A percentile compares a stretch with the other conserved stretches of the same genome.
Evolutionary conservation across 768 basidiomycete species (phyloP).

Genomic region (Leccinellum rugosiceps): DNA sequence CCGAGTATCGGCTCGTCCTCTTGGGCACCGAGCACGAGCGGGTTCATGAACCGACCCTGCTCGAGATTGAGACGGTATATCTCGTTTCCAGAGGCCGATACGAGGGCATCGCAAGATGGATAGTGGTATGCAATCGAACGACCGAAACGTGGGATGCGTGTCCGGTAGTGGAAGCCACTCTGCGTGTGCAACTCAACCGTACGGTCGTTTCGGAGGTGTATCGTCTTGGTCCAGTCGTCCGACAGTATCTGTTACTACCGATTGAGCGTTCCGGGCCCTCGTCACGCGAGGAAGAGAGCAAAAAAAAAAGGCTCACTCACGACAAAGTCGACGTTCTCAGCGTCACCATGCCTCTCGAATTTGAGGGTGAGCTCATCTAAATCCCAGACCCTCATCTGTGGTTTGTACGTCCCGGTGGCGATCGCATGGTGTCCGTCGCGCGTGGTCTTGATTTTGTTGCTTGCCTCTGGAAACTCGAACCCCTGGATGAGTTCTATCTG

Average conservation of each 20-base stretch:
- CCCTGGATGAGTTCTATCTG: constrained; percentile 91
- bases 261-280: neutral
- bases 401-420: constrained; percentile 97
- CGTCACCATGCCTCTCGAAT: constrained; percentile 93
- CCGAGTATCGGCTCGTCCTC: constrained; percentile 63
- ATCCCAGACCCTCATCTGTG: constrained; percentile 95
- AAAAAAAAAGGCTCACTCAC: constrained; percentile 59
- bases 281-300: neutral
- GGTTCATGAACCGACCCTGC: constrained; percentile 88
- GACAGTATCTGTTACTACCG: constrained; percentile 68
- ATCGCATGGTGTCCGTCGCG: constrained; percentile 89
- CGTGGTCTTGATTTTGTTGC: constrained; percentile 87
- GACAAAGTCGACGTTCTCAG: constrained; percentile 97
- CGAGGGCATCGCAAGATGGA: constrained; percentile 86
- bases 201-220: constrained; percentile 95
- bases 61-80: constrained; percentile 94
- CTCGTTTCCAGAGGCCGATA: constrained; percentile 82
- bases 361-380: constrained; percentile 88
- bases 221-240: constrained; percentile 98
- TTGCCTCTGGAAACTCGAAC: constrained; percentile 96
- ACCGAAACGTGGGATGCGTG: constrained; percentile 92
- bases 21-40: constrained; percentile 57
- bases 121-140: constrained; percentile 91
- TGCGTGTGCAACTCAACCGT: constrained; percentile 93
- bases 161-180: constrained; percentile 86